Evolutionary conservation across 1,139 yeast species (phyloP), one percentile per base, ranked within the genome.

Genomic region (Pneumocystis jirovecii): DNA sequence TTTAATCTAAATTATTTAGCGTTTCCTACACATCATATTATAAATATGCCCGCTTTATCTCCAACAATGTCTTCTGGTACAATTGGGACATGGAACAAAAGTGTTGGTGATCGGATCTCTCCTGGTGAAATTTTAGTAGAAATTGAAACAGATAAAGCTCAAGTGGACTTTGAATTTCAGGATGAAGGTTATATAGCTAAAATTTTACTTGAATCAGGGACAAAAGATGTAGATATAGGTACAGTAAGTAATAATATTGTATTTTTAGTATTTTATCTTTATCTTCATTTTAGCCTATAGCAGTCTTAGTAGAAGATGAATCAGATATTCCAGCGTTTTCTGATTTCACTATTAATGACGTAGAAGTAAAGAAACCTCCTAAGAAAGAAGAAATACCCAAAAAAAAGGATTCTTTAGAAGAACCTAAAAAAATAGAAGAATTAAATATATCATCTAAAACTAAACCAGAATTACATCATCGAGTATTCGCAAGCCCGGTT

Each of bases 31-130:
- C 65, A 63, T 61, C 56, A 59, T 17, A 34, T 63, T 5, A 35
- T 66, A 37, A 42, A 42, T 66, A 93, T 93, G 97, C 98, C 98
- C 3, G 97, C 98, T 37, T 89, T 93, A 97, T 90, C 97, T 7
- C 98, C 98, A 59, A 93, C 98, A 29, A 93, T 93, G 98, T 89
- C 93, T 39, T 90, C 86, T 74, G 98, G 98, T 62, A 96, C 96
- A n/a, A 83, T 93, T 71, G 89, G 89, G n/a, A 81, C 84, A 66
- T 93, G 98, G 98, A 89, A 89, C 75, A 81, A 85, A 73, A 85
- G 89, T 74, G 85, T 85, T 63, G 97, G 96, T 63, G 95, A 89
- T 17, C 68, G 79, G 7, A 91, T 86, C 76, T 74, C 78, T 61
- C 83, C 96, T 4, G 98, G 98, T 39, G 97, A 93, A 73, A 85